Evolutionary conservation across 2,329 filamentous ascomycete genomes (phyloP), one percentile per base, ranked within the genome.

Genomic region (Basipetospora chlamydospora): DNA sequence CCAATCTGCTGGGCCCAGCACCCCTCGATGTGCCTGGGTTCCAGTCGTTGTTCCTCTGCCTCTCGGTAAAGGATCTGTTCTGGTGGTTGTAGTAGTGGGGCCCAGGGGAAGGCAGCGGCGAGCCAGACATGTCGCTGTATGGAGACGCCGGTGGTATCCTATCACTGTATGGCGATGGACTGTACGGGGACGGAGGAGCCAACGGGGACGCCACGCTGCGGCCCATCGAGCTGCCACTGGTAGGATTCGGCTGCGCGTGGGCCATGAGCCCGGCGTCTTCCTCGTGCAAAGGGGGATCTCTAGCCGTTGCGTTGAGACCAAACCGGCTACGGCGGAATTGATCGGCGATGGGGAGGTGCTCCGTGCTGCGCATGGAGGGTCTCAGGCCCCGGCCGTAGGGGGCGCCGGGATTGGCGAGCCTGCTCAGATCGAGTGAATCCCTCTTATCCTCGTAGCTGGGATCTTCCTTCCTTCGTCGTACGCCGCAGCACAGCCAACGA

Each of bases 401-500:
- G 15, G 25, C 45, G 33, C 37, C 40, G 22, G 21, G 36, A 26
- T 39, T 38, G 10, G 30, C 8, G 46, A 64, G 45, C 44, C 58
- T 42, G 47, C 63, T 49, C 48, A 58, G 47, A 43, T 61, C 58
- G 28, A 58, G 43, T 37, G 40, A 41, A 28, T 44, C 49, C 28
- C 60, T 57, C 38, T 57, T 32, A 26, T 46, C 42, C 41, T 57
- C 54, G 46, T 73, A 73, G 45, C 65, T 70, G 28, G 55, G 38
- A 42, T 75, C 69, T 13, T 64, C 49, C 45, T 66, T 63, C 41
- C 80, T 69, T 42, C 62, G 56, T 51, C 73, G 78, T 37, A 73
- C 67, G 28, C 84, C 84, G 12, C 84, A 73, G 43, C 87, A 78
- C 15, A 92, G 61, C 86, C 85, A 93, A 46, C 80, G 71, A 47